These are phyloP conservation scores for Fusarium hainanense DNA, from an alignment of 2,329 filamentous ascomycete species.

Conservation along the genomic window DNA sequence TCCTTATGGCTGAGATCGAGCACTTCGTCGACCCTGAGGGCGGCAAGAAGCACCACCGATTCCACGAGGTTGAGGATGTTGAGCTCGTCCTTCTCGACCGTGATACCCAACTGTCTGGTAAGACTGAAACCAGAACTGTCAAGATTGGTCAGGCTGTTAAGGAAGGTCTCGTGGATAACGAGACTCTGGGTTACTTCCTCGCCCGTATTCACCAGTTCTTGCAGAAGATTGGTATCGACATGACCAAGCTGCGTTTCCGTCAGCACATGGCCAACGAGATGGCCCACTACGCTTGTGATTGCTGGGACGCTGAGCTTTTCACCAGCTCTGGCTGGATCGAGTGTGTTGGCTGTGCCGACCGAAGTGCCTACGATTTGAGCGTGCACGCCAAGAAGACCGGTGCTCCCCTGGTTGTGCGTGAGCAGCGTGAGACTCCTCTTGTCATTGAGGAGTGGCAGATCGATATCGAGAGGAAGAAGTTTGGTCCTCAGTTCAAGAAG, in stretches of 20 bases:
- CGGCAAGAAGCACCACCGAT: conserved; percentile 93
- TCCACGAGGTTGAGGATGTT: conserved; percentile 84
- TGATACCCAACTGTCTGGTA: conserved; percentile 85
- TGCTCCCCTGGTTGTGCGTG: conserved; percentile 83
- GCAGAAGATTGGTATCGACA: conserved; percentile 86
- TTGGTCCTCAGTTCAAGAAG: conserved; percentile 95
- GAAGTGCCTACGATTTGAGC: conserved; percentile 92
- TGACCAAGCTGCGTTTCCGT: conserved; percentile 90
- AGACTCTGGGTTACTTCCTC: conserved; percentile 97
- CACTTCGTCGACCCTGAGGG: conserved; percentile 96
- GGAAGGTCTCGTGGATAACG: conserved; percentile 88
- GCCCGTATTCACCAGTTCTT: conserved; percentile 94
- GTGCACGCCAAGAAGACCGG: conserved; percentile 96
- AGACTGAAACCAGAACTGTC: conserved; percentile 78
- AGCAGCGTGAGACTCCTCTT: conserved; percentile 81
- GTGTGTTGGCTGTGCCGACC: conserved; percentile 95
- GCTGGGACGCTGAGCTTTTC: conserved; percentile 95
- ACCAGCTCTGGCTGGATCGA: conserved; percentile 98
- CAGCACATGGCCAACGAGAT: conserved; percentile 88
- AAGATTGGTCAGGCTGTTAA: conserved; percentile 88
- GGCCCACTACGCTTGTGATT: conserved; percentile 95
- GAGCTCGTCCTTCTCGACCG: conserved; percentile 88
- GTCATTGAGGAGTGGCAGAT: conserved; percentile 88
- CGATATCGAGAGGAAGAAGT: conserved; percentile 93
- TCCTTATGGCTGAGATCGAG: conserved; percentile 99